Base-by-base conservation (phyloP, 2,329 filamentous ascomycete species). In the Aspergillus ochraceoroseus region DNA sequence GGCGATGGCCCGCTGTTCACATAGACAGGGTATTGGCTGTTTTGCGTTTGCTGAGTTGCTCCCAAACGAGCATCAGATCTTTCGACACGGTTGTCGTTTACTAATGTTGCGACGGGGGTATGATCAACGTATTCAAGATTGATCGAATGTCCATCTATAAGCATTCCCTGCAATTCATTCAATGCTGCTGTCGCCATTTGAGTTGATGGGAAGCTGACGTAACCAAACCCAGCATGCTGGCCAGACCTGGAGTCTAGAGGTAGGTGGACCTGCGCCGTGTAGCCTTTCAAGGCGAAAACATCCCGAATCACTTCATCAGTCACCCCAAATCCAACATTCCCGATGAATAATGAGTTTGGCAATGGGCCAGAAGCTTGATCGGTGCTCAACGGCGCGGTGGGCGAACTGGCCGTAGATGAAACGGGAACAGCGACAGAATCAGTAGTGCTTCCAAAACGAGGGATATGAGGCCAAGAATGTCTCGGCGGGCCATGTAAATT, bases 201-300 rank as follows among this genome's bases (percentile, higher is more conserved):
- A 7, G 48, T 47, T 1, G 63, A 62, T 15, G 57, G 55, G 35
- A 69, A 68, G 36, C 53, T 43, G 8, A 67, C 41, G 42, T 66
- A 68, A 18, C 64, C 64, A 51, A 68, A 68, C 11, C 65, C 65
- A 32, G 59, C 59, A 44, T 68, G 64, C 41, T 52, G 57, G 8
- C 54, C 52, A 12, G 63, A 59, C 11, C 43, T 45, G 8, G 53
- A 48, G 41, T 66, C 64, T 23, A 54, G 46, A 1, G 63, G 58
- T 26, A 69, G 52, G 32, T 61, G 49, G 11, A 66, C 63, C 11
- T 57, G 46, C 14, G 61, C 62, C 17, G 63, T 41, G 32, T 66
- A 67, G 0, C 64, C 63, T 36, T 61, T 58, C 2, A 61, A 58
- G 26, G 57, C 54, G 44, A 69, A 64, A 6, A 65, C 61, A 41